Conservation (phyloP, 176 grass and related monocot genomes). For the Eleusine coracana region DNA sequence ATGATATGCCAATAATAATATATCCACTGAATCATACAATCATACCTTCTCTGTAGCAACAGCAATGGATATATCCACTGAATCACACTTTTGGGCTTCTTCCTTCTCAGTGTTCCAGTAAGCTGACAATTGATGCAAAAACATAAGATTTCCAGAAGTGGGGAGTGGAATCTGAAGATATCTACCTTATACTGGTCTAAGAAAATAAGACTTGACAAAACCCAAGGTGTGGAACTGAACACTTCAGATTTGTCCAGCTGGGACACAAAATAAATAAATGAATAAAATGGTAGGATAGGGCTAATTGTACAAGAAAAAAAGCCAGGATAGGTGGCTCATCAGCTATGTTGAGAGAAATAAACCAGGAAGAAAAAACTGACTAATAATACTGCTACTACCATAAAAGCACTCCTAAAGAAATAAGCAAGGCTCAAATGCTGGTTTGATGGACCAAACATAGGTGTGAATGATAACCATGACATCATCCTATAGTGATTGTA, state of each 20-base stretch:
- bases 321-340: neutral
- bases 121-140: conserved; percentile 57
- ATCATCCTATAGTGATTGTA: neutral
- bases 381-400: neutral
- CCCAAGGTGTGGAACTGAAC: conserved; percentile 12
- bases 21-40: conserved; percentile 20
- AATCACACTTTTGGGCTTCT: conserved; percentile 68
- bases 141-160: conserved; percentile 35
- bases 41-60: conserved; percentile 92
- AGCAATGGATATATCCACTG: conserved; percentile 96
- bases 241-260: neutral
- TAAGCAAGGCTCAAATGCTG: neutral
- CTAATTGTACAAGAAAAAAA: neutral
- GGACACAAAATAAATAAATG: neutral
- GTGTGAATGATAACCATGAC: neutral
- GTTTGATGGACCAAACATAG: too few relatives aligned
- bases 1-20: conserved; percentile 26
- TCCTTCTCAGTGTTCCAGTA: conserved; percentile 79
- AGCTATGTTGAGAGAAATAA: neutral
- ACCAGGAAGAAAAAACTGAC: neutral
- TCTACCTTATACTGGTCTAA: conserved; percentile 21
- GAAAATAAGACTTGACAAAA: conserved; percentile 9
- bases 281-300: neutral
- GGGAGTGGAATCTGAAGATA: conserved; percentile 24
- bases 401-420: neutral